These are phyloP conservation scores for Alternaria angustiovoidea DNA, from an alignment of 2,329 filamentous ascomycete genomes.

Conservation along the genomic window DNA sequence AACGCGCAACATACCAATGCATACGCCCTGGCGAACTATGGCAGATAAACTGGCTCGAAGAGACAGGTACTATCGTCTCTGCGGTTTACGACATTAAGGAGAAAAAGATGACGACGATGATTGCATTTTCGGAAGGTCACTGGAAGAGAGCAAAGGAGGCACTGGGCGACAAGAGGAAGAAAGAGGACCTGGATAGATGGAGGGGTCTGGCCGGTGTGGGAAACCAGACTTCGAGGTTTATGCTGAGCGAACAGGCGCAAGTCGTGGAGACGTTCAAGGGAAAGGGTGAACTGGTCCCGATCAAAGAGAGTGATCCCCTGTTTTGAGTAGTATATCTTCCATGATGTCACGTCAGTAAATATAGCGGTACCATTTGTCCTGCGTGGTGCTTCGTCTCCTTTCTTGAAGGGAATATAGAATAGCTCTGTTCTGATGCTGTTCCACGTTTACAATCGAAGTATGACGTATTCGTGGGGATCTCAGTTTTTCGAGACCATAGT, in stretches of 20 bases:
- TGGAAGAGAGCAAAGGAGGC: slow-evolving; percentile 62
- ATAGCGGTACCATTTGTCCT: not conserved
- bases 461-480: not conserved
- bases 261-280: slow-evolving; percentile 62
- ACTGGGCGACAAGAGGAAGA: slow-evolving; percentile 65
- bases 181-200: slow-evolving; percentile 62
- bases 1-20: slow-evolving; percentile 65
- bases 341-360: not conserved
- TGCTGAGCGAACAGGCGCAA: slow-evolving; percentile 64
- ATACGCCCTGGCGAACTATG: slow-evolving; percentile 65
- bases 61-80: slow-evolving; percentile 66
- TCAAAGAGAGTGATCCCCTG: slow-evolving; percentile 41
- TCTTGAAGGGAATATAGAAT: not conserved
- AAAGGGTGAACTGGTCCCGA: slow-evolving; percentile 57
- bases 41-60: slow-evolving; percentile 69
- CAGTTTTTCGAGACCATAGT: not conserved
- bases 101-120: slow-evolving; percentile 60
- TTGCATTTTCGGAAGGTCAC: slow-evolving; percentile 64
- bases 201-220: slow-evolving; percentile 59
- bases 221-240: slow-evolving; percentile 59
- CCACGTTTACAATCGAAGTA: not conserved
- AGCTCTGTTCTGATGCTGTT: not conserved
- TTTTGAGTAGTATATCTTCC: slow-evolving; percentile 14
- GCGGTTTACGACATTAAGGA: slow-evolving; percentile 64
- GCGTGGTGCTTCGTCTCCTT: not conserved